These are phyloP conservation scores for Chimonanthus salicifolius DNA, from an alignment of 164 flowering plant genomes.

Conservation along the genomic window DNA sequence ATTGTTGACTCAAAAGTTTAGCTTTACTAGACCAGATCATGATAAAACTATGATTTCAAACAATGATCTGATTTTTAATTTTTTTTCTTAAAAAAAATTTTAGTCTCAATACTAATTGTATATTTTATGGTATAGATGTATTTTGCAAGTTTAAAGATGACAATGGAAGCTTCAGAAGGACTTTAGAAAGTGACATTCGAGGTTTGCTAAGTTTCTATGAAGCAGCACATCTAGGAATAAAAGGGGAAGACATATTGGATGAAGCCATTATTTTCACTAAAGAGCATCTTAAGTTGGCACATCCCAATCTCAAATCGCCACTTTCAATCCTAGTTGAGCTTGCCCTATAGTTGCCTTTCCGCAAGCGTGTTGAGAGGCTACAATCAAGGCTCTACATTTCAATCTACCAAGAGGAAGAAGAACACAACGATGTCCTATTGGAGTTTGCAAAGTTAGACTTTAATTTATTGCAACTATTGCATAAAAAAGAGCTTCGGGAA, in stretches of 20 bases:
- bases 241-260: constrained; percentile 23
- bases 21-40: no score
- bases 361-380: constrained; percentile 13
- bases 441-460: constrained; percentile 14
- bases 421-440: constrained; percentile 1
- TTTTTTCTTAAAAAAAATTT: background rate
- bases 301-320: background rate
- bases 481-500: constrained; percentile 18
- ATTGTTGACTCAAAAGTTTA: no score
- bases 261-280: constrained; percentile 25
- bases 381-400: constrained; percentile 15
- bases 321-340: constrained; percentile 10
- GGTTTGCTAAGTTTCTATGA: constrained; percentile 22
- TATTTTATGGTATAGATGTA: constrained; percentile 1
- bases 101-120: background rate
- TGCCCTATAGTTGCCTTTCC: constrained; percentile 11
- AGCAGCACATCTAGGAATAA: constrained; percentile 16
- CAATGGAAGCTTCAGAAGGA: constrained; percentile 25
- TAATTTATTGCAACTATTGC: constrained; percentile 15
- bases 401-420: constrained; percentile 6
- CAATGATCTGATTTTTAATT: background rate
- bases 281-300: constrained; percentile 3
- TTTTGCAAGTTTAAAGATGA: constrained; percentile 22
- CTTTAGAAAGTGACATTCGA: constrained; percentile 4
- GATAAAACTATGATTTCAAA: no score